Percentiles rank a stretch among this genome's conserved stretches.
These are phyloP conservation scores for Pseudonitzschia pungens DNA, from an alignment of 108 stramenopile genomes.

Conservation along the genomic window DNA sequence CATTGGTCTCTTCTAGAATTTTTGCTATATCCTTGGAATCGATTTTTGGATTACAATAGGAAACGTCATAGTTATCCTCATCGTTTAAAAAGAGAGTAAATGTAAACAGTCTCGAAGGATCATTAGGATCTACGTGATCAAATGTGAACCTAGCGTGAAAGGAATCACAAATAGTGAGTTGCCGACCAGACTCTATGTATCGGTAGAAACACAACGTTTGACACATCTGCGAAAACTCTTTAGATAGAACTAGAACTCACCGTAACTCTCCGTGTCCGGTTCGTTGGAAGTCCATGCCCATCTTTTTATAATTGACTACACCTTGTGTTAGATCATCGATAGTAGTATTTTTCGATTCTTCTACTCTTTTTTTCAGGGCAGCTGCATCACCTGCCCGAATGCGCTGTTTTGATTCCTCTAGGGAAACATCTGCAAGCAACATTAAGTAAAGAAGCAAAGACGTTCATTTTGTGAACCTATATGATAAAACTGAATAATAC, in stretches of 20 bases:
- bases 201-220: too few species aligned
- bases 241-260: constrained; percentile 26
- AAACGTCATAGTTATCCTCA: constrained; percentile 45
- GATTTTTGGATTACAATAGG: constrained; percentile 45
- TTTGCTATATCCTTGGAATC: constrained; percentile 21
- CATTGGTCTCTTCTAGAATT: constrained; percentile 36
- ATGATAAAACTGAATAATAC: constrained; percentile 6
- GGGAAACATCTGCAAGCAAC: constrained; percentile 13
- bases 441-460: background rate
- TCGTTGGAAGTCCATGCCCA: constrained; percentile 55
- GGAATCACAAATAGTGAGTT: background rate
- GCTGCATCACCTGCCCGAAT: constrained; percentile 30
- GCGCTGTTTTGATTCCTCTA: constrained; percentile 31
- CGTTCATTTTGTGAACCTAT: background rate
- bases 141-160: constrained; percentile 38
- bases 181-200: background rate
- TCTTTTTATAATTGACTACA: constrained; percentile 53
- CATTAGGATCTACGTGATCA: constrained; percentile 46
- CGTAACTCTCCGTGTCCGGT: constrained; percentile 38
- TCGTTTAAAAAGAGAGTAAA: constrained; percentile 49
- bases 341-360: constrained; percentile 48
- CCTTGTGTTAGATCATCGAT: constrained; percentile 62
- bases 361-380: constrained; percentile 26
- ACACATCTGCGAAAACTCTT: background rate
- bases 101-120: constrained; percentile 41